phyloP scores from a whole-genome alignment of 345 rosid genomes.

The Zanthoxylum bungeanum region DNA sequence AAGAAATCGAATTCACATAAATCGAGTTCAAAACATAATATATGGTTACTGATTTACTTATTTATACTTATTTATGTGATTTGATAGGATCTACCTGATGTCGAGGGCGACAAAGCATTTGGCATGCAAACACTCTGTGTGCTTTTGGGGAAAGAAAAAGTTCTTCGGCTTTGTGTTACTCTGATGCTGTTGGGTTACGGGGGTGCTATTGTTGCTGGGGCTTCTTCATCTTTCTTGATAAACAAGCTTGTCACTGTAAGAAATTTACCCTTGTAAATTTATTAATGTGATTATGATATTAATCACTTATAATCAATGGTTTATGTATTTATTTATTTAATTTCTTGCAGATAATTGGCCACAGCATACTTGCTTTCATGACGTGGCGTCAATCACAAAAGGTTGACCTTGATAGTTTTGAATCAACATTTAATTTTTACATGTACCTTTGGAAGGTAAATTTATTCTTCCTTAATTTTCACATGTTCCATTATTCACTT shows the following conservation, averaged over 20 bases:
- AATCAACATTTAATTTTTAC: neutral
- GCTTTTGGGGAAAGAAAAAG: neutral
- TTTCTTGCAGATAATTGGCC: neutral
- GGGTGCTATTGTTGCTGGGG: neutral
- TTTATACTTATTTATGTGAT: neutral
- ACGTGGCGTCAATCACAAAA: neutral
- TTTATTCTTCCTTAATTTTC: no score
- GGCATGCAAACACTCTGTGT: neutral
- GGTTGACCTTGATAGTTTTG: neutral
- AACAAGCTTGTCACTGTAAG: neutral
- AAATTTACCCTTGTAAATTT: no score
- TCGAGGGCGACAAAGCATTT: neutral
- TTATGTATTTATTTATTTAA: no score
- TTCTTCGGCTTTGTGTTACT: neutral
- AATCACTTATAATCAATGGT: no score
- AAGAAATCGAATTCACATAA: no score
- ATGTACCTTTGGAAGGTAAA: neutral
- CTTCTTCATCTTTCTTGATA: neutral
- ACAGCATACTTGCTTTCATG: neutral
- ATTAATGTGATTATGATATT: neutral
- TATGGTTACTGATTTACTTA: neutral
- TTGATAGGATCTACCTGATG: neutral
- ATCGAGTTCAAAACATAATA: neutral
- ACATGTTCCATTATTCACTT: neutral
- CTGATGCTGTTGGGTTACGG: neutral